Percentiles rank a stretch among this genome's conserved stretches.
Evolutionary conservation across 2,329 filamentous ascomycete species (phyloP).

Genomic region (Corynespora cassiicola): DNA sequence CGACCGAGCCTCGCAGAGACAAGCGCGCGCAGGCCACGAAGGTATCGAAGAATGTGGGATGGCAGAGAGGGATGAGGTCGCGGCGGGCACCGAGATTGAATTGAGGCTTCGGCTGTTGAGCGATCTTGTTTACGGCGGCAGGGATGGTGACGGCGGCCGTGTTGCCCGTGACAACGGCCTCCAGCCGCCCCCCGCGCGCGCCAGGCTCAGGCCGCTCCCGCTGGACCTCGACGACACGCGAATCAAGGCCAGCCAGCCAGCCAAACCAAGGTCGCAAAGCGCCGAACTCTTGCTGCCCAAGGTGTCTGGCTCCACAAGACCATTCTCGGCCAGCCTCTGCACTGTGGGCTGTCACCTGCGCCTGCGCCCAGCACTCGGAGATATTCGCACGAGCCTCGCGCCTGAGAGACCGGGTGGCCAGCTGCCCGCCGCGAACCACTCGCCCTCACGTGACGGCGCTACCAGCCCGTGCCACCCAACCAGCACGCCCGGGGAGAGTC

Average conservation of each 20-base stretch:
- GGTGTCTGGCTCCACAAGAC: too few relatives aligned
- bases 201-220: conserved; percentile 1
- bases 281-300: conserved; percentile 1
- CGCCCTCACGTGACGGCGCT: too few relatives aligned
- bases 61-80: conserved; percentile 25
- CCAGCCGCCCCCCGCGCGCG: conserved; percentile 10
- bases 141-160: conserved; percentile 13
- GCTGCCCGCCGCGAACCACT: too few relatives aligned
- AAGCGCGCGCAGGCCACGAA: conserved; percentile 34
- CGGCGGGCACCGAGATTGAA: conserved; percentile 31
- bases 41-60: conserved; percentile 37
- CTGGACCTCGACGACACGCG: conserved; percentile 10
- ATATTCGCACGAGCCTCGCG: too few relatives aligned
- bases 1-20: conserved; percentile 24
- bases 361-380: too few relatives aligned
- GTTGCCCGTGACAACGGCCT: conserved; percentile 27
- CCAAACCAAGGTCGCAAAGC: conserved; percentile 8
- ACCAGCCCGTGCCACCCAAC: too few relatives aligned
- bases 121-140: conserved; percentile 30
- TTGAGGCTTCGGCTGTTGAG: conserved; percentile 24
- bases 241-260: conserved; percentile 2
- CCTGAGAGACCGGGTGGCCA: too few relatives aligned
- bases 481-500: too few relatives aligned
- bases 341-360: too few relatives aligned
- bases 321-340: too few relatives aligned